These are phyloP conservation scores for Canariomyces notabilis DNA, from an alignment of 2,329 filamentous ascomycete genomes.

Conservation along the genomic window DNA sequence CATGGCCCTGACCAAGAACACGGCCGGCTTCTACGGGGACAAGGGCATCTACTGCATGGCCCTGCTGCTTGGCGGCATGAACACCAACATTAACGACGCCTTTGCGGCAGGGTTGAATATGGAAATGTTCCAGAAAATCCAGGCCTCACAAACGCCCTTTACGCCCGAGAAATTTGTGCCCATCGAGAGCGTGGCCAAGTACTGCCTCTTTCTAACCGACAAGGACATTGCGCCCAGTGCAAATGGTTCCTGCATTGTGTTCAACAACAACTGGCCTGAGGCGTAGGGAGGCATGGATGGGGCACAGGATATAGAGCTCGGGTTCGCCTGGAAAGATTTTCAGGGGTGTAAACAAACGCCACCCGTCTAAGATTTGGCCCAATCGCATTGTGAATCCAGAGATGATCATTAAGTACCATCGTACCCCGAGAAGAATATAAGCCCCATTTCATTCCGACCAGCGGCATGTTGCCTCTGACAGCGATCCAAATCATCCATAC, in stretches of 20 bases:
- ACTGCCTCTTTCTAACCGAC: slow-evolving; percentile 34
- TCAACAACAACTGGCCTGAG: slow-evolving; percentile 36
- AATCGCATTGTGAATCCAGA: background rate
- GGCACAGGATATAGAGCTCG: background rate
- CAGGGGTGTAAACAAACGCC: background rate
- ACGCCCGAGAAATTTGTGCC: slow-evolving; percentile 28
- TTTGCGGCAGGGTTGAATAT: slow-evolving; percentile 34
- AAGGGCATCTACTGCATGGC: slow-evolving; percentile 50
- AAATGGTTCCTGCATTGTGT: slow-evolving; percentile 31
- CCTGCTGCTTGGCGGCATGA: slow-evolving; percentile 49
- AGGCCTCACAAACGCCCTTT: slow-evolving; percentile 27
- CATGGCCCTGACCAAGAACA: slow-evolving; percentile 45
- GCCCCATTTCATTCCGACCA: too few species aligned
- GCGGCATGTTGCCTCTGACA: too few species aligned
- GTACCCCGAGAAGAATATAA: too few species aligned
- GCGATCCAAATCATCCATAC: background rate
- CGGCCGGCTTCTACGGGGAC: slow-evolving; percentile 49
- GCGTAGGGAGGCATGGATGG: slow-evolving; percentile 19
- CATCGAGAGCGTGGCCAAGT: slow-evolving; percentile 36
- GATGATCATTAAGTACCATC: background rate
- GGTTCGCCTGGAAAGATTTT: background rate
- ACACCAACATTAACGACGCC: slow-evolving; percentile 48
- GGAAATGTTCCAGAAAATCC: slow-evolving; percentile 29
- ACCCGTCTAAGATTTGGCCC: background rate
- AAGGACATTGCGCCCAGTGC: slow-evolving; percentile 29